A percentile compares a stretch with the other conserved stretches of the same genome.
These are phyloP conservation scores for Phytophthora aleatoria DNA, from an alignment of 352 stramenopile species.

Conservation along the genomic window DNA sequence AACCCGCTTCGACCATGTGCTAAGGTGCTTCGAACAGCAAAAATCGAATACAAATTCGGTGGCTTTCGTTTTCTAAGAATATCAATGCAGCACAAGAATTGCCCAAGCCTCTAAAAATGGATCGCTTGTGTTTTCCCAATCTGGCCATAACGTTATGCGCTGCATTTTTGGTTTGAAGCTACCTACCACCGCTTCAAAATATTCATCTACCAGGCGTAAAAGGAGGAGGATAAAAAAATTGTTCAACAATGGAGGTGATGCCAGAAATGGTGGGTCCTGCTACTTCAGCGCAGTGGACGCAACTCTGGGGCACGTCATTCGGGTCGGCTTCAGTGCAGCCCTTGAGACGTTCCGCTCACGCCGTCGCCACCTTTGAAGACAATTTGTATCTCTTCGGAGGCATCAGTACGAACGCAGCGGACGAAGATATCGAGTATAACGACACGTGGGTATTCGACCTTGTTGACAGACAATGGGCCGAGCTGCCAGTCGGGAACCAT, in stretches of 20 bases:
- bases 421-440: constrained; percentile 65
- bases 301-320: constrained; percentile 43
- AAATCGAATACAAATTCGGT: too few species aligned
- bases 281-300: constrained; percentile 51
- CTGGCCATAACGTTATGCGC: constrained; percentile 19
- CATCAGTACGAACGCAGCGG: constrained; percentile 38
- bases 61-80: background rate
- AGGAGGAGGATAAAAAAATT: background rate
- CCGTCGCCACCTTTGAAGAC: constrained; percentile 50
- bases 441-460: constrained; percentile 78
- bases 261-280: constrained; percentile 9
- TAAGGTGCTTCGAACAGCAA: too few species aligned
- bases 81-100: background rate
- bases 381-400: constrained; percentile 69
- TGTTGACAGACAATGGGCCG: constrained; percentile 34
- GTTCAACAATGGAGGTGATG: constrained; percentile 23
- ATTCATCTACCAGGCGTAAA: background rate
- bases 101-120: constrained; percentile 14
- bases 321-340: constrained; percentile 33
- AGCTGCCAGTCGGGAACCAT: constrained; percentile 26
- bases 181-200: constrained; percentile 15
- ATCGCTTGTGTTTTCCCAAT: background rate
- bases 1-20: too few species aligned
- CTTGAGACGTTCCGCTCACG: constrained; percentile 60
- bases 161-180: constrained; percentile 26